Evolutionary conservation across 768 basidiomycete genomes (phyloP), one percentile per base, ranked within the genome.

Genomic region (Amylocystis lapponica): DNA sequence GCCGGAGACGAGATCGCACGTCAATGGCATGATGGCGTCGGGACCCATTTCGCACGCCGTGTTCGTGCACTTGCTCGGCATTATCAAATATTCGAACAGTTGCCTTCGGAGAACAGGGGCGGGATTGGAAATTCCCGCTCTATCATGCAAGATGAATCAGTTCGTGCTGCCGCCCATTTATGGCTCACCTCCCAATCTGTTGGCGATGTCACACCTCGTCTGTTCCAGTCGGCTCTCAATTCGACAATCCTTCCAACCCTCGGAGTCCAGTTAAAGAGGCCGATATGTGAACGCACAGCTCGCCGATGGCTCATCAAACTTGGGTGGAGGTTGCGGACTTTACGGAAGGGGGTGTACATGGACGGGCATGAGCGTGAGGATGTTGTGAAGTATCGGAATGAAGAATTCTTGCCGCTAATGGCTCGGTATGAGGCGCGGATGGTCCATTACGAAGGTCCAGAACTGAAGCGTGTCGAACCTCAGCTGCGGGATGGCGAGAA

Each of bases 11-110:
- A 64, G 34, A 65, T 69, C 57, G 64, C 66, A 25, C n/a, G 25
- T 2, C 67, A 69, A 43, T 71, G 62, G 66, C 65, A 67, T 47
- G 59, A 65, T 32, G 53, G 55, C 1, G 33, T 57, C 17, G 64
- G 64, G 1, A 46, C 34, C 9, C 51, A 49, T 22, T 66, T 65
- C 55, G 57, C 65, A 0, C 47, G 57, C 4, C 43, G 48, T 2
- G 48, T 68, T 12, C 42, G 58, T 1, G 57, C 57, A 5, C 54
- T 40, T 17, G 39, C 39, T 16, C 17, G 39, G 7, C 29, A 40
- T 22, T 40, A 40, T 19, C 39, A 40, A 26, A 19, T 40, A 5
- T 40, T 40, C 17, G 19, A 40, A 20, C 39, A 40, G 39, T 17
- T 40, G 7, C 39, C 27, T 7, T 14, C 17, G 5, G 39, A 40